A percentile compares a stretch with the other conserved stretches of the same genome.
These are phyloP conservation scores for Talaromyces sp. DNA, from an alignment of 2,329 filamentous ascomycete species.

Conservation along the genomic window DNA sequence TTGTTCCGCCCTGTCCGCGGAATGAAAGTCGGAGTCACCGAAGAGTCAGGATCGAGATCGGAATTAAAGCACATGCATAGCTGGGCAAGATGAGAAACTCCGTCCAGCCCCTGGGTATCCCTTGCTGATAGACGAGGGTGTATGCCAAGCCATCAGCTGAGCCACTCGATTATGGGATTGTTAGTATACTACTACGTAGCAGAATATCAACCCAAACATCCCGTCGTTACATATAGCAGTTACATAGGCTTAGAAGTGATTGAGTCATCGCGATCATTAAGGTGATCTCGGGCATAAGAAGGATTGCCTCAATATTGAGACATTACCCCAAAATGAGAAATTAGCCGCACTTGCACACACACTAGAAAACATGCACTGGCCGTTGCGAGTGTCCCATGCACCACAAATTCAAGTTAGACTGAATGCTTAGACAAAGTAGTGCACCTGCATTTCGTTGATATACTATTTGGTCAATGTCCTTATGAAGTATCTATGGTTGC, in stretches of 20 bases:
- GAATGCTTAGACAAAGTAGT: no score
- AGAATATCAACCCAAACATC: background rate
- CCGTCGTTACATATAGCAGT: no score
- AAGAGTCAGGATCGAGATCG: background rate
- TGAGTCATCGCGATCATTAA: background rate
- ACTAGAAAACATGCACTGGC: no score
- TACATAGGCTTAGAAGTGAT: no score
- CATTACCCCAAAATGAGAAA: background rate
- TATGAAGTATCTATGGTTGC: no score
- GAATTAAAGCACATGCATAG: slow-evolving; percentile 44
- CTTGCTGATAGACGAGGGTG: slow-evolving; percentile 69
- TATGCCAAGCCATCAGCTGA: slow-evolving; percentile 74
- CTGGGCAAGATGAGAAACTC: slow-evolving; percentile 80
- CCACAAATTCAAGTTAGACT: no score
- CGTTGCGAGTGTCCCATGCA: no score
- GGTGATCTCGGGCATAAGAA: background rate
- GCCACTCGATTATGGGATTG: slow-evolving; percentile 62
- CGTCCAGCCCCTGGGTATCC: slow-evolving; percentile 77
- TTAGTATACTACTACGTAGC: background rate
- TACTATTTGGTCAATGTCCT: no score
- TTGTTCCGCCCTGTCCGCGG: slow-evolving; percentile 54
- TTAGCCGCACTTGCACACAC: slow-evolving; percentile 60
- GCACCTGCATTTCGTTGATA: no score
- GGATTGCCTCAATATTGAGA: background rate
- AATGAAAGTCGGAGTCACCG: slow-evolving; percentile 1